phyloP scores from a whole-genome alignment of 2,329 filamentous ascomycete genomes.

The Colletotrichum sp. region DNA sequence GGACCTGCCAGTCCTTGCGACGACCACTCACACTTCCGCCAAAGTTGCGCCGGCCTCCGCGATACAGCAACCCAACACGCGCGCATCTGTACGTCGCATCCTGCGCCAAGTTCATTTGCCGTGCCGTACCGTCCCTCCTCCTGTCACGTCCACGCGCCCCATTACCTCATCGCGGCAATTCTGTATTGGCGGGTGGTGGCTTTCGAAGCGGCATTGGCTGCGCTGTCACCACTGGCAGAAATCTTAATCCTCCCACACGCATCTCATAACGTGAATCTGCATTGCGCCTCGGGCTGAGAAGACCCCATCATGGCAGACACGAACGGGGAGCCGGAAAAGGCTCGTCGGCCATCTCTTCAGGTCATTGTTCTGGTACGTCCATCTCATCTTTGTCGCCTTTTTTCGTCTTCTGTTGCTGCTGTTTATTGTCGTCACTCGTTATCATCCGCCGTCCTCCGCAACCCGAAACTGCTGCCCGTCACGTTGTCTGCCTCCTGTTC shows the following conservation, averaged over 20 bases:
- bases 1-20: not conserved
- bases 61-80: not conserved
- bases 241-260: not conserved
- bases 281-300: not conserved
- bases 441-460: not conserved
- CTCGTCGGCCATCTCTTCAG: conserved; percentile 61
- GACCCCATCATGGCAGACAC: conserved; percentile 6
- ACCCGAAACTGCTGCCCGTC: not conserved
- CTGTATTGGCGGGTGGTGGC: not conserved
- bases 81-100: not conserved
- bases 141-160: not conserved
- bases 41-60: not conserved
- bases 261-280: not conserved
- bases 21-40: not conserved
- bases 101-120: not conserved
- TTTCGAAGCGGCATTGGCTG: conserved; percentile 6
- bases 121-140: not conserved
- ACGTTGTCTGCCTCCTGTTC: not conserved
- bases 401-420: not conserved
- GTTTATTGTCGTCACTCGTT: not conserved
- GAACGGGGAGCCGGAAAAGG: conserved; percentile 8
- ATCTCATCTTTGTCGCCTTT: not conserved
- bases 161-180: not conserved
- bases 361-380: conserved; percentile 75
- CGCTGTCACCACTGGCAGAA: not conserved